Conservation (phyloP, 306 rosid genomes). For the Crataegus laevigata region DNA sequence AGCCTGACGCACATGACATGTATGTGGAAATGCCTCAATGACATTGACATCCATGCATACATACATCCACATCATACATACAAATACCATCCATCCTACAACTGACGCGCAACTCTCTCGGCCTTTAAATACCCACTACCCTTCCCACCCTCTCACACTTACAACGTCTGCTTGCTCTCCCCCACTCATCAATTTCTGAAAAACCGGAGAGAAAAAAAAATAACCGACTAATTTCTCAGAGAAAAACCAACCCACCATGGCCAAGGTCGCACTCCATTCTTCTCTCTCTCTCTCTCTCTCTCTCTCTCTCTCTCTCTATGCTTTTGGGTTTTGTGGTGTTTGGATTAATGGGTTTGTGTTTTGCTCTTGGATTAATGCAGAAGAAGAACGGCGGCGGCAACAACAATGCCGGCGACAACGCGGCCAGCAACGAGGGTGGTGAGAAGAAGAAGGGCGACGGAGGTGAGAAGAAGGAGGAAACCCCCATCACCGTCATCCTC, state of each 20-base stretch:
- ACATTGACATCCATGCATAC: neutral
- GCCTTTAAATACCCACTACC: neutral
- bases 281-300: neutral
- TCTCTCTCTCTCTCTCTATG: neutral
- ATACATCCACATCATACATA: neutral
- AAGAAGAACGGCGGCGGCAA: conserved; percentile 18
- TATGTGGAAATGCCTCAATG: neutral
- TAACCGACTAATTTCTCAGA: neutral
- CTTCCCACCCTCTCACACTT: neutral
- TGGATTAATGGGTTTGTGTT: neutral
- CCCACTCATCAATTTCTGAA: neutral
- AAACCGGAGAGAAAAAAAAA: neutral
- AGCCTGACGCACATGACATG: neutral
- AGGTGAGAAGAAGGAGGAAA: conserved; percentile 31
- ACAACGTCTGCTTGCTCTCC: neutral
- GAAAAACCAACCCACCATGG: neutral
- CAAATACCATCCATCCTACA: neutral
- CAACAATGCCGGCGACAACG: conserved; percentile 16
- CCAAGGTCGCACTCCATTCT: neutral
- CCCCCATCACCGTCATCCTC: conserved; percentile 28
- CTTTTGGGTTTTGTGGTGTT: neutral
- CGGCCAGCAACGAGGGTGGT: conserved; percentile 19
- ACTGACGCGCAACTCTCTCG: neutral
- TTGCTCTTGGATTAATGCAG: conserved; percentile 1
- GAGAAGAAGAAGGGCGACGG: conserved; percentile 22